A percentile compares a stretch with the other conserved stretches of the same genome.
phyloP scores from a whole-genome alignment of 176 grass and related monocot genomes.

The Cenchrus purpureus region DNA sequence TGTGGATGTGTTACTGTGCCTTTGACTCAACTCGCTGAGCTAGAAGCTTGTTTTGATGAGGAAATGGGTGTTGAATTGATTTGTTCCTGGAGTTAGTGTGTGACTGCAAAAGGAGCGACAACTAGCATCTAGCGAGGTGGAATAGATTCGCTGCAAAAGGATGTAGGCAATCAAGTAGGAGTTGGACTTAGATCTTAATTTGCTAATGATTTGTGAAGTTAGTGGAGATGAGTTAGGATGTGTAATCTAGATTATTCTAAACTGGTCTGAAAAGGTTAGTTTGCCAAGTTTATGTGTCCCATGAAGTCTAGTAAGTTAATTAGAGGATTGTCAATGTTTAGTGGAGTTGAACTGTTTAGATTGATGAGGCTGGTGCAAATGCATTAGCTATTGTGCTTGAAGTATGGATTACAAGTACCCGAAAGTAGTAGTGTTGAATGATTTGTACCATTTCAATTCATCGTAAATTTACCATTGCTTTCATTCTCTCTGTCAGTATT shows the following conservation, averaged over 20 bases:
- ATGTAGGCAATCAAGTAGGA: not conserved
- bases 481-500: not conserved
- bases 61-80: not conserved
- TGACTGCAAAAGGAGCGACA: not conserved
- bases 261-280: not conserved
- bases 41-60: not conserved
- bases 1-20: not conserved
- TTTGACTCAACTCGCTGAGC: not conserved
- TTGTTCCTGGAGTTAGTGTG: not conserved
- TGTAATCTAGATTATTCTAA: not conserved
- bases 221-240: not conserved
- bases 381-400: not conserved
- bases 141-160: not conserved
- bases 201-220: not conserved
- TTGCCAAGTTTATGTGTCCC: not conserved
- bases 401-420: not conserved
- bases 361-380: not conserved
- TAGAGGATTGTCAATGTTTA: not conserved
- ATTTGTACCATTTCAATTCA: not conserved
- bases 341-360: not conserved
- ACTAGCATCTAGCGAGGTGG: not conserved
- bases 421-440: not conserved
- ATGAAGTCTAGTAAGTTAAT: not conserved
- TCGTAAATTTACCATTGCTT: not conserved
- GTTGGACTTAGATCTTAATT: not conserved